Evolutionary conservation across 805 yeast genomes (phyloP).

Genomic region (Candida dajiaensis): DNA sequence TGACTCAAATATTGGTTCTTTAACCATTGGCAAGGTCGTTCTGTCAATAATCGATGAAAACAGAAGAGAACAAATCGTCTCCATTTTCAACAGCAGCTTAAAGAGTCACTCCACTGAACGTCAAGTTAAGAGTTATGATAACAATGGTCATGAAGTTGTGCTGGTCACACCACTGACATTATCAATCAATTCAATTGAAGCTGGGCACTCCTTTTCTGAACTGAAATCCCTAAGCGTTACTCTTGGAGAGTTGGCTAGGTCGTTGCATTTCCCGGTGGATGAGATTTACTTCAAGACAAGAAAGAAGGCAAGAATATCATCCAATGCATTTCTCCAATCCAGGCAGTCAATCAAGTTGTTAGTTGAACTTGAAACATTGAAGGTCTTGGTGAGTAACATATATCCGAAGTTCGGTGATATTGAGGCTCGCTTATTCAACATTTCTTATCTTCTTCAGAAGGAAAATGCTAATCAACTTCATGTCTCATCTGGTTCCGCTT

Average conservation of each 20-base stretch:
- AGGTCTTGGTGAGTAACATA: constrained; percentile 15
- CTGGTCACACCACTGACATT: constrained; percentile 11
- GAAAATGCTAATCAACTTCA: constrained; percentile 18
- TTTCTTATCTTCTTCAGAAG: constrained; percentile 9
- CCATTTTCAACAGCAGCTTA: constrained; percentile 22
- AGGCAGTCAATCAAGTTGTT: constrained; percentile 12
- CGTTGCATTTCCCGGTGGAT: constrained; percentile 10
- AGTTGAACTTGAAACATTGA: constrained; percentile 8
- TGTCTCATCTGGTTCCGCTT: constrained; percentile 7
- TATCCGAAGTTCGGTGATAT: constrained; percentile 30
- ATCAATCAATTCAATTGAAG: constrained; percentile 22
- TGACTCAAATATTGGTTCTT: constrained; percentile 28
- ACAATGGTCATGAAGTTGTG: constrained; percentile 24
- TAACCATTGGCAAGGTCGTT: constrained; percentile 30
- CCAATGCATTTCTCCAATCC: constrained; percentile 15
- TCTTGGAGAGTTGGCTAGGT: constrained; percentile 3
- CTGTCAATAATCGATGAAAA: constrained; percentile 17
- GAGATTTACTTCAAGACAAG: constrained; percentile 19
- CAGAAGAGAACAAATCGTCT: constrained; percentile 5
- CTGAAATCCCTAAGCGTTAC: constrained; percentile 19
- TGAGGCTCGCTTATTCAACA: constrained; percentile 11
- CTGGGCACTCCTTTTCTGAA: constrained; percentile 24
- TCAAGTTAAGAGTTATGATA: constrained; percentile 24
- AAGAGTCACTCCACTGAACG: constrained; percentile 11
- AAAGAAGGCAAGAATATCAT: constrained; percentile 20